phyloP scores from a whole-genome alignment of 2,329 filamentous ascomycete genomes.

The Capronia coronata region DNA sequence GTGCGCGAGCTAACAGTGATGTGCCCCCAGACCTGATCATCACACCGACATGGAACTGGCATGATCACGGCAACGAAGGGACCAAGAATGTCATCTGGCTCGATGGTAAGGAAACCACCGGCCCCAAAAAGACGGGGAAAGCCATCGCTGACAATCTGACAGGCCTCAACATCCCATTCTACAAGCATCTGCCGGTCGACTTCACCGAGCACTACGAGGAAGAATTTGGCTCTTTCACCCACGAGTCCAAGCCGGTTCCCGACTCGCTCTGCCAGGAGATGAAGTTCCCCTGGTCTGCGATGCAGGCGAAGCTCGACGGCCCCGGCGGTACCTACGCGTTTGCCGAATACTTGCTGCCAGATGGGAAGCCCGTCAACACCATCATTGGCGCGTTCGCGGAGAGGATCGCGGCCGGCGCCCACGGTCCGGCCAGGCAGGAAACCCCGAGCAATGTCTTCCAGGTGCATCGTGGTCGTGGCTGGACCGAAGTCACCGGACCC shows the following conservation, averaged over 20 bases:
- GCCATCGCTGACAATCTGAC: no score
- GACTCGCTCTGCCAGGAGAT: slow-evolving; percentile 38
- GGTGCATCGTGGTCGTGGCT: slow-evolving; percentile 44
- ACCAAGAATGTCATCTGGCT: slow-evolving; percentile 52
- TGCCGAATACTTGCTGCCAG: slow-evolving; percentile 34
- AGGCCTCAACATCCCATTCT: slow-evolving; percentile 50
- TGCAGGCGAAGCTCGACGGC: slow-evolving; percentile 41
- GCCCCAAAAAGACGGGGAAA: no score
- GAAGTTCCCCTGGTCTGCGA: slow-evolving; percentile 46
- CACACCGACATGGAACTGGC: slow-evolving; percentile 55
- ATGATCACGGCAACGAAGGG: slow-evolving; percentile 55
- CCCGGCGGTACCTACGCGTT: slow-evolving; percentile 30
- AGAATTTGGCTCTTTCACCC: slow-evolving; percentile 33
- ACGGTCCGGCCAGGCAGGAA: slow-evolving; percentile 41
- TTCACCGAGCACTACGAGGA: slow-evolving; percentile 48
- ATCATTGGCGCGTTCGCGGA: slow-evolving; percentile 46
- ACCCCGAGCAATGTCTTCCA: slow-evolving; percentile 51
- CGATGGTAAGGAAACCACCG: no score
- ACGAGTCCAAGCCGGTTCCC: slow-evolving; percentile 37
- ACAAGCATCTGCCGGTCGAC: slow-evolving; percentile 47
- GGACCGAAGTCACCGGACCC: slow-evolving; percentile 17
- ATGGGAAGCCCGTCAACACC: slow-evolving; percentile 32
- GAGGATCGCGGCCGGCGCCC: slow-evolving; percentile 36
- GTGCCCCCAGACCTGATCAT: slow-evolving; percentile 55
- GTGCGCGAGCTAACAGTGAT: no score